Conservation (phyloP, 257 asterid species). For the Gentiana straminea region DNA sequence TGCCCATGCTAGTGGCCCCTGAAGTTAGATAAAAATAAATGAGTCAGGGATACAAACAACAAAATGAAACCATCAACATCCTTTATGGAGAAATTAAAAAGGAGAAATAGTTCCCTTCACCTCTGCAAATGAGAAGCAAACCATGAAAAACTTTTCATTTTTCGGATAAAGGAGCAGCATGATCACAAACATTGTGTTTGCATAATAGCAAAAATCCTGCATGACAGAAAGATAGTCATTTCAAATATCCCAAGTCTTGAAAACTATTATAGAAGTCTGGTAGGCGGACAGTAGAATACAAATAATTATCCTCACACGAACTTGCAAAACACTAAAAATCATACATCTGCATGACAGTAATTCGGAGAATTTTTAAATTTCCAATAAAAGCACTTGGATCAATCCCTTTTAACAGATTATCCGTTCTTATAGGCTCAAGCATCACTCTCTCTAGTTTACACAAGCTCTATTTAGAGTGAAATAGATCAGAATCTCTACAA, state of each 20-base stretch:
- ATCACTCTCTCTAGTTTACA: too few relatives aligned
- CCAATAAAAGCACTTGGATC: too few relatives aligned
- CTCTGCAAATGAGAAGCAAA: slow-evolving; percentile 98
- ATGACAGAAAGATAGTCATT: slow-evolving; percentile 3
- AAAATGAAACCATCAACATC: slow-evolving; percentile 2
- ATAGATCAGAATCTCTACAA: too few relatives aligned
- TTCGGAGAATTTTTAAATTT: too few relatives aligned
- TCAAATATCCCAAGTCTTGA: not conserved
- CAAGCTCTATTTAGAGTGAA: too few relatives aligned
- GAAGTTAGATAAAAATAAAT: slow-evolving; percentile 13
- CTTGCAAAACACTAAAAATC: too few relatives aligned
- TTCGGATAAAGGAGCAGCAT: slow-evolving; percentile 70
- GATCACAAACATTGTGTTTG: slow-evolving; percentile 78
- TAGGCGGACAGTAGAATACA: too few relatives aligned
- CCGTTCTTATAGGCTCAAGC: too few relatives aligned
- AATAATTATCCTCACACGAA: too few relatives aligned
- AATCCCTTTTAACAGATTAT: too few relatives aligned
- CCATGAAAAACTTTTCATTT: slow-evolving; percentile 94
- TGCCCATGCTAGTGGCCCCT: slow-evolving; percentile 99
- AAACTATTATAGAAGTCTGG: not conserved
- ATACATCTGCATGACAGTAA: too few relatives aligned
- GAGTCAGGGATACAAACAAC: not conserved
- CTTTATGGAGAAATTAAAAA: slow-evolving; percentile 1
- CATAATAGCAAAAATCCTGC: slow-evolving; percentile 97
- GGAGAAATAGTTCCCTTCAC: slow-evolving; percentile 25